Conservation (phyloP, 2,329 filamentous ascomycete genomes). For the Fusarium bulbicola region DNA sequence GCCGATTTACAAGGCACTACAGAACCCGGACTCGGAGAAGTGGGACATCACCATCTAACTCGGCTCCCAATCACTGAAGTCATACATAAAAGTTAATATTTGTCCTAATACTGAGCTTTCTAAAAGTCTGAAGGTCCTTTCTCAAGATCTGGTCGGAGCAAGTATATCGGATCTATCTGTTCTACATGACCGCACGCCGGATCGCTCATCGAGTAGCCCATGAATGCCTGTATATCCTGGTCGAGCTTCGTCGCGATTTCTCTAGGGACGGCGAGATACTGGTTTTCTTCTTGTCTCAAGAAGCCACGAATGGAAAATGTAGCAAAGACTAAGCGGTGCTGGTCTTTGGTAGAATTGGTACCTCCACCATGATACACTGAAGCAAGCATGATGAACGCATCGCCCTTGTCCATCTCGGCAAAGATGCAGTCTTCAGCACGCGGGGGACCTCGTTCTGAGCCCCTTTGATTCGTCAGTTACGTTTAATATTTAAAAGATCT, state of each 20-base stretch:
- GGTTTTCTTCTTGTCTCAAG: constrained; percentile 28
- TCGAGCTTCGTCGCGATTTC: constrained; percentile 6
- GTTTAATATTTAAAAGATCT: accelerated
- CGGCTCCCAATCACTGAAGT: too few species aligned
- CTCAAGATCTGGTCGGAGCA: constrained; percentile 20
- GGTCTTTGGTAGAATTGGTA: constrained; percentile 16
- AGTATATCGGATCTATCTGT: constrained; percentile 24
- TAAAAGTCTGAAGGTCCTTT: constrained; percentile 7
- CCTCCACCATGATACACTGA: constrained; percentile 23
- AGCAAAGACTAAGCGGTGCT: constrained; percentile 14
- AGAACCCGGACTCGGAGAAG: not conserved
- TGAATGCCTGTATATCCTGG: constrained; percentile 16
- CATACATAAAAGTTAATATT: not conserved
- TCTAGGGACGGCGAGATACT: constrained; percentile 11
- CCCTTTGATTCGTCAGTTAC: not conserved
- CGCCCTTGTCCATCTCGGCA: constrained; percentile 29
- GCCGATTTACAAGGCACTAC: not conserved
- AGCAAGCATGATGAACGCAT: constrained; percentile 29
- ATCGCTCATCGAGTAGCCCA: constrained; percentile 28
- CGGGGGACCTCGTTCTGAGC: constrained; percentile 10
- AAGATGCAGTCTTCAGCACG: constrained; percentile 7
- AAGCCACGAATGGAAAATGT: constrained; percentile 12
- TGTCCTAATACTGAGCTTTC: accelerated
- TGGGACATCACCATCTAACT: not conserved
- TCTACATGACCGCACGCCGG: constrained; percentile 28